Conservation (phyloP, 192 early-diverging fungal genomes). For the Powellomyces hirtus region DNA sequence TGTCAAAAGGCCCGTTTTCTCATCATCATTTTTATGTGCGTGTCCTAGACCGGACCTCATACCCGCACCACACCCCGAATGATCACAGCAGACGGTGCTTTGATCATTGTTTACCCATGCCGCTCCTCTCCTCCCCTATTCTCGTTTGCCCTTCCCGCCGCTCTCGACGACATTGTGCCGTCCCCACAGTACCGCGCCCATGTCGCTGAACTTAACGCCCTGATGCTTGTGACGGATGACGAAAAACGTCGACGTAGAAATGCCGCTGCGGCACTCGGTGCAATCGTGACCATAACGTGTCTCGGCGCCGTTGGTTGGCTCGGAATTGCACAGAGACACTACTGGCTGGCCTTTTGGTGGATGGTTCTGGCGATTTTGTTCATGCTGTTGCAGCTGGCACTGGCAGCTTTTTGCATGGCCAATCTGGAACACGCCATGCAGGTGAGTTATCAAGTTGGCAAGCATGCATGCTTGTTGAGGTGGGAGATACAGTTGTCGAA, state of each 20-base stretch:
- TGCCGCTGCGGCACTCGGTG: background rate
- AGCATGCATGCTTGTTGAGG: background rate
- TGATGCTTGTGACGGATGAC: background rate
- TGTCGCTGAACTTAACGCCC: conserved; percentile 26
- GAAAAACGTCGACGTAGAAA: background rate
- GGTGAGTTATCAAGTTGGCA: conserved; percentile 1
- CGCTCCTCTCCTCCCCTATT: background rate
- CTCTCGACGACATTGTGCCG: conserved; percentile 22
- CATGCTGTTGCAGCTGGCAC: background rate
- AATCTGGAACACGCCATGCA: conserved; percentile 5
- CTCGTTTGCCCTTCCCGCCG: conserved; percentile 16
- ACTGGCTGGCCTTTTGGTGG: background rate
- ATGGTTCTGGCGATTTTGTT: background rate
- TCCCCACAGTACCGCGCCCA: conserved; percentile 29
- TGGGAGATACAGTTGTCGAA: background rate
- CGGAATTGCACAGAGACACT: background rate
- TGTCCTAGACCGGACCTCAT: background rate
- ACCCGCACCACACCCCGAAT: conserved; percentile 16
- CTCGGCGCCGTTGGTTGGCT: conserved; percentile 4
- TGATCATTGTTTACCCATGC: conserved; percentile 14
- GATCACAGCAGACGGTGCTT: conserved; percentile 20
- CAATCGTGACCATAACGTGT: background rate
- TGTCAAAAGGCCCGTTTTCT: no score
- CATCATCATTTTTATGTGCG: background rate
- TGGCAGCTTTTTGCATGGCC: conserved; percentile 12